These are phyloP conservation scores for Venturia aucupariae DNA, from an alignment of 2,329 filamentous ascomycete species.

Conservation along the genomic window DNA sequence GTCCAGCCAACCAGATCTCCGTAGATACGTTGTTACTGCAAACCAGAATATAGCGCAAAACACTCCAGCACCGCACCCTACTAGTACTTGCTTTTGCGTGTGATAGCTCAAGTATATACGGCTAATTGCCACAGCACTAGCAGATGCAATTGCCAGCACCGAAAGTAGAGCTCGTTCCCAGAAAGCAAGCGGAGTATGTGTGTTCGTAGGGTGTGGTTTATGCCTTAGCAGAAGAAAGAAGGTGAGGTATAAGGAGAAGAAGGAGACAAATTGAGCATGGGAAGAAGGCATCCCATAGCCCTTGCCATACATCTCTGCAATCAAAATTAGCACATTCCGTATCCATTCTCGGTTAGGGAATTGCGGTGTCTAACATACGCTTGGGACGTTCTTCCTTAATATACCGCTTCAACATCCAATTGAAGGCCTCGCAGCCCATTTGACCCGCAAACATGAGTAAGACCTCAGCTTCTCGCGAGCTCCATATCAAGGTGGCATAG, in stretches of 20 bases:
- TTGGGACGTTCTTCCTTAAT: slow-evolving; percentile 87
- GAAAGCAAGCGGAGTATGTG: slow-evolving; percentile 49
- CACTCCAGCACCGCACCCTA: slow-evolving; percentile 62
- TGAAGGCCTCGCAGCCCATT: slow-evolving; percentile 81
- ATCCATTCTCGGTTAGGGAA: background rate
- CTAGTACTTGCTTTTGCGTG: slow-evolving; percentile 77
- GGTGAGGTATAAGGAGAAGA: slow-evolving; percentile 75
- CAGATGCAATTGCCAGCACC: slow-evolving; percentile 30
- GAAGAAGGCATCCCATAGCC: slow-evolving; percentile 97
- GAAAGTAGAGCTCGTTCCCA: slow-evolving; percentile 50
- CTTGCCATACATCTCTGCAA: slow-evolving; percentile 63
- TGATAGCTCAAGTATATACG: slow-evolving; percentile 90
- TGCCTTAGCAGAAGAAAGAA: slow-evolving; percentile 82
- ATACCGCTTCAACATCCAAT: slow-evolving; percentile 79
- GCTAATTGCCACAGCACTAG: slow-evolving; percentile 59
- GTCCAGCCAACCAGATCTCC: slow-evolving; percentile 59
- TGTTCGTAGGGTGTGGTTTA: slow-evolving; percentile 38
- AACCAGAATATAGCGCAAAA: slow-evolving; percentile 74
- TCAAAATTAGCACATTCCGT: background rate
- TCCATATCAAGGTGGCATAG: slow-evolving; percentile 85
- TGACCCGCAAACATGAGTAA: slow-evolving; percentile 85
- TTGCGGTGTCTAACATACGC: slow-evolving; percentile 42
- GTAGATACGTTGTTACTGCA: slow-evolving; percentile 53
- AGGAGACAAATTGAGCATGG: slow-evolving; percentile 89
- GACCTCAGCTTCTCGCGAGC: slow-evolving; percentile 83